Evolutionary conservation across 805 yeast species (phyloP).

Genomic region (Nakazawaea wyomingensis): DNA sequence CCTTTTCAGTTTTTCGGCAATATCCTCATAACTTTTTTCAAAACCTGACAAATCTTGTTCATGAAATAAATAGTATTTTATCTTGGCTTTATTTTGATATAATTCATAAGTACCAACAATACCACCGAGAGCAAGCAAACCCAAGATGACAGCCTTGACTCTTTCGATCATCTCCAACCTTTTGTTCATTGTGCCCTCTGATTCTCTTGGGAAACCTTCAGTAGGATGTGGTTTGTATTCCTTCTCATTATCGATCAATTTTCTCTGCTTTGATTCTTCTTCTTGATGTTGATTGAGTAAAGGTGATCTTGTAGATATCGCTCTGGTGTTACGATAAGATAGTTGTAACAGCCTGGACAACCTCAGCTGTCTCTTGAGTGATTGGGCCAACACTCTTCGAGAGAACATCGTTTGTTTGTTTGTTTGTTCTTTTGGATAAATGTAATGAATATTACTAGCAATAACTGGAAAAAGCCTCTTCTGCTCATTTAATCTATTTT

Average conservation of each 20-base stretch:
- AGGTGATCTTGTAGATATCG: too few relatives aligned
- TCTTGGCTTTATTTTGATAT: conserved; percentile 33
- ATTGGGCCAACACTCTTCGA: too few relatives aligned
- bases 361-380: too few relatives aligned
- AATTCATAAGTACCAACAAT: conserved; percentile 36
- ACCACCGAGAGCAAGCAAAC: conserved; percentile 34
- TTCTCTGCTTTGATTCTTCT: too few relatives aligned
- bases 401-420: too few relatives aligned
- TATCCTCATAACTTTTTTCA: conserved; percentile 32
- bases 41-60: conserved; percentile 30
- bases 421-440: too few relatives aligned
- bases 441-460: too few relatives aligned
- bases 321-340: too few relatives aligned
- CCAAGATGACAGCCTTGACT: conserved; percentile 39
- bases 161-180: conserved; percentile 37
- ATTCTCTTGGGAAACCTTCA: not conserved
- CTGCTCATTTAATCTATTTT: too few relatives aligned
- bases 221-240: conserved; percentile 2
- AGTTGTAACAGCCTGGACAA: too few relatives aligned
- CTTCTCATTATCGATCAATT: not conserved
- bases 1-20: conserved; percentile 19
- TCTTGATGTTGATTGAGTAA: too few relatives aligned
- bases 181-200: conserved; percentile 20
- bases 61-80: conserved; percentile 30
- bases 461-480: too few relatives aligned